Base-by-base conservation (phyloP, 805 yeast species). In the Lipomyces mesembrius region DNA sequence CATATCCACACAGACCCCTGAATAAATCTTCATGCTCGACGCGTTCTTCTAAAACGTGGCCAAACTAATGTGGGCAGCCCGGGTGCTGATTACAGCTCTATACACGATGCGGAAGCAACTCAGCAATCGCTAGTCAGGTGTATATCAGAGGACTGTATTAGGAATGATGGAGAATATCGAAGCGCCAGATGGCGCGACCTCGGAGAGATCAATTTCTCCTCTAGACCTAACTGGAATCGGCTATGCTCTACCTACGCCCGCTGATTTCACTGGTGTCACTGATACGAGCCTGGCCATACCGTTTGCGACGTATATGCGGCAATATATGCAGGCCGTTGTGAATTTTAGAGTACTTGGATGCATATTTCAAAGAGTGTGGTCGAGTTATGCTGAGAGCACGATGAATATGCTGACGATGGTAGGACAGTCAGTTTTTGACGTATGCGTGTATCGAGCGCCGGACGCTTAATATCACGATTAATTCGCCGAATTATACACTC, bases 161-260 rank as follows among this genome's bases (percentile, higher is more conserved):
- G n/a, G 49, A 43, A 43, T 43, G 49, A 43, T n/a, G 49, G 49
- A 43, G 22, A 43, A 17, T n/a, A n/a, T 43, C 22, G 49, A n/a
- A n/a, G 7, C 20, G 3, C 17, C 11, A n/a, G 11, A 43, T 17
- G 8, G 9, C 49, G 3, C 49, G 11, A 43, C 22, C 20, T 43
- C 22, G 49, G 22, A 43, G 9, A 43, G 20, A 17, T 43, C 49
- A 43, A 43, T 43, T 43, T 43, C 49, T n/a, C 49, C 22, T 1
- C 49, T 17, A n/a, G 49, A 43, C 20, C 43, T 37, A 5, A 37
- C 5, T 37, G 43, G 43, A 12, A 37, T 37, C 17, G 43, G 43
- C 43, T 5, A 37, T 37, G 43, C 43, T 12, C 17, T 12, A 37
- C 39, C 43, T 17, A 37, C 17, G 43, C 43, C 17, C 17, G 17